These are phyloP conservation scores for Penicillium sp. DNA, from an alignment of 2,329 filamentous ascomycete species.

Conservation along the genomic window DNA sequence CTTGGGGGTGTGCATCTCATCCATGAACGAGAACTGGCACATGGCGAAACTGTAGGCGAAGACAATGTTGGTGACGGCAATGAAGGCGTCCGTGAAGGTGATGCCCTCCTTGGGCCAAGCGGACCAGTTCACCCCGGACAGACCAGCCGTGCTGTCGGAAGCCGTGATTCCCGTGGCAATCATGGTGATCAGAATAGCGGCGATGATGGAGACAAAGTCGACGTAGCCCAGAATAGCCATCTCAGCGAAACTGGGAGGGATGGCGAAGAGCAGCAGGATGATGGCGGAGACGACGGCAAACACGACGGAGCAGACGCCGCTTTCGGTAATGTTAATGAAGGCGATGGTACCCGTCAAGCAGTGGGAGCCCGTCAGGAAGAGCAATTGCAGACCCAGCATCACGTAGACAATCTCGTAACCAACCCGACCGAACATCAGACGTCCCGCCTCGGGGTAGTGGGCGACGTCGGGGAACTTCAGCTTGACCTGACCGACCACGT, in stretches of 20 bases:
- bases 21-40: slow-evolving; percentile 30
- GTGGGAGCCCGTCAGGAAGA: slow-evolving; percentile 39
- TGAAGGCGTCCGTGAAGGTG: slow-evolving; percentile 26
- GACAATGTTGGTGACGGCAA: slow-evolving; percentile 28
- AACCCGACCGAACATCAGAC: slow-evolving; percentile 34
- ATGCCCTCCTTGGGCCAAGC: slow-evolving; percentile 18
- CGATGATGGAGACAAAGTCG: slow-evolving; percentile 27
- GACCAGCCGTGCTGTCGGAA: too few relatives aligned
- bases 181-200: too few relatives aligned
- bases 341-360: slow-evolving; percentile 41
- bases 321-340: slow-evolving; percentile 34
- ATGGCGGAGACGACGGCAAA: slow-evolving; percentile 38
- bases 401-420: slow-evolving; percentile 35
- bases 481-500: slow-evolving; percentile 33
- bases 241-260: slow-evolving; percentile 29
- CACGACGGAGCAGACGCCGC: slow-evolving; percentile 32
- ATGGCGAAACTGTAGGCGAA: slow-evolving; percentile 40
- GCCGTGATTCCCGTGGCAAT: slow-evolving; percentile 28
- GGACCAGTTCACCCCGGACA: slow-evolving; percentile 22
- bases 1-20: too few relatives aligned
- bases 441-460: slow-evolving; percentile 39
- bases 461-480: slow-evolving; percentile 30
- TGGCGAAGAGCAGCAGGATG: slow-evolving; percentile 23
- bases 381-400: slow-evolving; percentile 37
- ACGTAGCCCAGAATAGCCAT: too few relatives aligned